Percentiles rank a stretch among this genome's conserved stretches.
Evolutionary conservation across 1,284 basidiomycete species (phyloP).

Genomic region (Papiliotrema flavescens): DNA sequence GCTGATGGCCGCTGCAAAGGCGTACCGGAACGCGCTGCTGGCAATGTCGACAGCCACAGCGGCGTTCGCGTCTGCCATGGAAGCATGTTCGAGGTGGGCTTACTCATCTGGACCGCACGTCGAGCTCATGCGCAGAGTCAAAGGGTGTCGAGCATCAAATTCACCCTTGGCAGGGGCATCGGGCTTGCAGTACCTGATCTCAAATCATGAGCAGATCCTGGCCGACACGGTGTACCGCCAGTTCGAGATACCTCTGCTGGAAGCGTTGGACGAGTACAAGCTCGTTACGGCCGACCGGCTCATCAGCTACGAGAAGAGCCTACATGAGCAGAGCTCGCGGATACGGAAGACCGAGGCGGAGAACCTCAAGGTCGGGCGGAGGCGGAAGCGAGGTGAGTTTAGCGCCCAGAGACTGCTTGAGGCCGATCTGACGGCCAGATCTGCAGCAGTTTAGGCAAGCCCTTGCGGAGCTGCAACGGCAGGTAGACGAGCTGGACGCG

Average conservation of each 20-base stretch:
- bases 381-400: slow-evolving; percentile 72
- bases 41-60: slow-evolving; percentile 81
- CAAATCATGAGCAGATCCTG: slow-evolving; percentile 87
- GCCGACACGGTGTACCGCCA: slow-evolving; percentile 82
- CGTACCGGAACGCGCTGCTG: slow-evolving; percentile 77
- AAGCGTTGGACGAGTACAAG: slow-evolving; percentile 74
- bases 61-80: slow-evolving; percentile 79
- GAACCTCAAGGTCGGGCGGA: slow-evolving; percentile 66
- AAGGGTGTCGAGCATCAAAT: slow-evolving; percentile 43
- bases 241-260: slow-evolving; percentile 82
- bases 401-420: neutral
- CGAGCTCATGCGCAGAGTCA: slow-evolving; percentile 28
- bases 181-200: slow-evolving; percentile 85
- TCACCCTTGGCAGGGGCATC: slow-evolving; percentile 64
- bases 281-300: slow-evolving; percentile 61
- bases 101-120: neutral
- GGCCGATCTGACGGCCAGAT: slow-evolving; percentile 54
- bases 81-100: slow-evolving; percentile 70
- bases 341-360: slow-evolving; percentile 86
- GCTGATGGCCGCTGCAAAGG: slow-evolving; percentile 60
- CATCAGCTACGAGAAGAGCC: slow-evolving; percentile 68
- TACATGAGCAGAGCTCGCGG: slow-evolving; percentile 75
- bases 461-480: slow-evolving; percentile 73
- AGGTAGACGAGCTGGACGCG: slow-evolving; percentile 58
- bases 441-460: slow-evolving; percentile 81